Base-by-base conservation (phyloP, 257 asterid genomes). In the Solanum microdontum region DNA sequence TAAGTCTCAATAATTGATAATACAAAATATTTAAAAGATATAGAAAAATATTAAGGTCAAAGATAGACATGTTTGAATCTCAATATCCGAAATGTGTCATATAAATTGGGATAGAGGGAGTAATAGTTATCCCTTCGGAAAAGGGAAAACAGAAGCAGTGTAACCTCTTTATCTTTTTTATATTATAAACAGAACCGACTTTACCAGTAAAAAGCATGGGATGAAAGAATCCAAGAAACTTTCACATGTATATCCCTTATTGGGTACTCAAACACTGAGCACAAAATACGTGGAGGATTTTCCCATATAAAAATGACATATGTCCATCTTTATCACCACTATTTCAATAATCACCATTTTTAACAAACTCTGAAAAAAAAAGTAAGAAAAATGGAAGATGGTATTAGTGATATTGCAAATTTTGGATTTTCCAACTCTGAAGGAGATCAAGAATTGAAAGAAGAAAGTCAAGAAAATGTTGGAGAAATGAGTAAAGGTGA, bases 401-500 rank as follows among this genome's bases (percentile, higher is more conserved):
- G 92, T 8, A 86, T 84, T 3, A 87, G 87, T 36, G 93, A 93
- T 58, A 89, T 92, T 26, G 75, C 86, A 34, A 91, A 91, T 60
- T 55, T 92, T 43, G 90, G 88, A 28, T 84, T 76, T 64, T 74
- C 92, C 58, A 85, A 86, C 14, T 28, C 32, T 36, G 68, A 23
- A 84, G 83, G 45, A 87, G 75, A 40, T 84, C 34, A 76, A 40
- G 69, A 79, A 77, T 51, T 21, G 2, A 24, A 39, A 26, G 90
- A 84, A 48, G 39, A 70, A 24, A 76, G 2, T n/a, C 51, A 87
- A 84, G 85, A 88, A 43, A 51, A 72, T 34, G 87, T n/a, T 39
- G 91, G n/a, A 76, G 83, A 76, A 76, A 13, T 37, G 21, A 75
- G 32, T 2, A 37, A 37, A 30, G 83, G 86, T 10, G 11, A 33